Conservation (phyloP, 1,284 basidiomycete species). For the Ceratobasidium sp. region DNA sequence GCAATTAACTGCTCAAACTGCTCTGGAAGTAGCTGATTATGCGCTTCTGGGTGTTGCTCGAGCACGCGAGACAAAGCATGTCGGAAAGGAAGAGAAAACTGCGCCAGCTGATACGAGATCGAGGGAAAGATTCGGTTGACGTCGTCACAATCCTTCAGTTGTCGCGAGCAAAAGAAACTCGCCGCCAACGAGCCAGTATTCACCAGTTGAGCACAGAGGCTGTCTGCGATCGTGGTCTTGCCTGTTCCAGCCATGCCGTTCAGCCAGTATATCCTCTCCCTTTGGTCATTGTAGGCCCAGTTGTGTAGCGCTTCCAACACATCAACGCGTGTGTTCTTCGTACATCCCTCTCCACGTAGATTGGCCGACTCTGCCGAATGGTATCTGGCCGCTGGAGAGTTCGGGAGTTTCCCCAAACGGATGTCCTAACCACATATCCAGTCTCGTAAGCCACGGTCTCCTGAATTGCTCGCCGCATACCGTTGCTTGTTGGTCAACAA, state of each 20-base stretch:
- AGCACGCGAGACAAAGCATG: neutral
- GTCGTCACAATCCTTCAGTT: too few species aligned
- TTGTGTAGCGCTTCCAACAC: neutral
- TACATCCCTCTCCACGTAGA: neutral
- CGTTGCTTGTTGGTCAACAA: slow-evolving; percentile 1
- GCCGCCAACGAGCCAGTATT: slow-evolving; percentile 51
- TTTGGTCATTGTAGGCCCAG: neutral
- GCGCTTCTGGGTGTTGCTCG: slow-evolving; percentile 1
- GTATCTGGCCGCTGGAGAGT: neutral
- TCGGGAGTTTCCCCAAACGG: neutral
- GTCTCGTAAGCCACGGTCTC: neutral
- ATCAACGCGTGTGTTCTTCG: neutral
- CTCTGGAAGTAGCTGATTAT: neutral
- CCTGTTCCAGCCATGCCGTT: too few species aligned
- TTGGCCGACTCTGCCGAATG: neutral
- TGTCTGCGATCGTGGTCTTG: slow-evolving; percentile 52
- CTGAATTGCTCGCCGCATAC: neutral
- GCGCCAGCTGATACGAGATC: slow-evolving; percentile 40
- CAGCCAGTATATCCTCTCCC: slow-evolving; percentile 50
- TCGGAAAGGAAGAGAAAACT: slow-evolving; percentile 11
- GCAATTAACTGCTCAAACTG: slow-evolving; percentile 36
- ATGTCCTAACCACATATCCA: neutral
- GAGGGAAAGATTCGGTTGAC: too few species aligned
- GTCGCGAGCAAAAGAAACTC: slow-evolving; percentile 54
- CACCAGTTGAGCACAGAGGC: slow-evolving; percentile 48